Evolutionary conservation across 2,329 filamentous ascomycete species (phyloP), one percentile per base, ranked within the genome.

Genomic region (Fusarium azukiicola): DNA sequence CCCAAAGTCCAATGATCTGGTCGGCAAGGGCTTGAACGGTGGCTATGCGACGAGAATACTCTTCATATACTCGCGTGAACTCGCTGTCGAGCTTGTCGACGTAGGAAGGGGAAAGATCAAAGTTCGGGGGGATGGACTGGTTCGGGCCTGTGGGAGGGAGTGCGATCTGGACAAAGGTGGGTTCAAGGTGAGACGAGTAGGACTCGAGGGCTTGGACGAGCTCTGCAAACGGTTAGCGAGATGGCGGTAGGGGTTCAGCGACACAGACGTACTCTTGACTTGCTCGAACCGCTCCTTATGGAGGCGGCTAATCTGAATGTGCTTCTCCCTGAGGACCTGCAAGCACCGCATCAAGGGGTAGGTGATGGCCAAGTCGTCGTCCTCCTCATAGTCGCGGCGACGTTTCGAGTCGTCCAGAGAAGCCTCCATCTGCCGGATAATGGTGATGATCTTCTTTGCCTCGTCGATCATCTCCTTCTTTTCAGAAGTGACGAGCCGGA

Each of bases 271-370:
- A 98, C 96, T 99, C 88, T 96, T 97, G 74, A 99, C 96, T 90
- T 99, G 97, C 85, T 99, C 97, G 83, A 96, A 99, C 75, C 98
- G 95, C 88, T 99, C 97, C 78, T 94, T 95, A 87, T 99, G 97
- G 74, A 98, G 89, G 85, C 95, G 96, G 88, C 93, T 94, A 80
- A 99, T 93, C 68, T 96, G 94, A 74, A 90, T 91, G 84, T 98
- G 96, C 89, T 98, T 98, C 86, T 99, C 97, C 87, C 96, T 97
- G 71, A 99, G 91, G 23, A 87, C 89, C 84, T 96, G 93, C 75
- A 99, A 90, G 86, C 98, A 99, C 80, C 93, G 92, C 63, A 93
- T 94, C 72, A 99, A 91, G 2, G 98, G 98, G 80, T 95, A 98
- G 8, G 97, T 97, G 84, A 99, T 92, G 81, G 94, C 91, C 54